Evolutionary conservation across 23 red algal genomes (phyloP), one percentile per base, ranked within the genome.

Genomic region (Agarophyton chilense): DNA sequence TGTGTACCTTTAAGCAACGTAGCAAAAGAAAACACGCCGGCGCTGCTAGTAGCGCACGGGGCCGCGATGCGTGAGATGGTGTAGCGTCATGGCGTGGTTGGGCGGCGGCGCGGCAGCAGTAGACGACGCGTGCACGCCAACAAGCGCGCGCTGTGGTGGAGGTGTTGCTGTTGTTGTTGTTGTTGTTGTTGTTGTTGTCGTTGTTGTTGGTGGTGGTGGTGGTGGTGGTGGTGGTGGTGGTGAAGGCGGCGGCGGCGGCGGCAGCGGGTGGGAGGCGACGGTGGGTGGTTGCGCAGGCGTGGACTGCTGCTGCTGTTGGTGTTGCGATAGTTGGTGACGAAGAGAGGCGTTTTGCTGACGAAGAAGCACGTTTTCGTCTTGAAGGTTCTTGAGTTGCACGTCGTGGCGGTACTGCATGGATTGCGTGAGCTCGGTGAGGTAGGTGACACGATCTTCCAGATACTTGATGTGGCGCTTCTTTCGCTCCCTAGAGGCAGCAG

Each of bases 381-480:
- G 22, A 0, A 49, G 42, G 40, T 14, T 72, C 65, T 72, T 70
- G 36, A 39, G 46, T 26, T 70, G 53, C 58, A 68, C 22, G 28
- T 86, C 81, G 38, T 72, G 51, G 25, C 64, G 81, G 28, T 72
- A 76, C 63, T 96, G 94, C 44, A 96, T 62, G 10, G 50, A 41
- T 16, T 72, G 40, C 60, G 83, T 96, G n/a, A 84, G 35, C 34
- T 90, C 68, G 1, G 80, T 74, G 32, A 96, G 87, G 36, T 81
- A 88, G 33, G 73, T 78, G 40, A 96, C 94, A 7, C 83, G 80
- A 21, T 58, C 58, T 55, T 96, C 94, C 44, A 96, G 50, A 13
- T 96, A 84, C 43, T 84, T 81, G 52, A 96, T 82, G 79, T 96
- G 81, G 43, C 72, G 77, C 53, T 96, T 96, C 55, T 88, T 92